Base-by-base conservation (phyloP, 768 basidiomycete genomes). In the Hygrocybe punicea region DNA sequence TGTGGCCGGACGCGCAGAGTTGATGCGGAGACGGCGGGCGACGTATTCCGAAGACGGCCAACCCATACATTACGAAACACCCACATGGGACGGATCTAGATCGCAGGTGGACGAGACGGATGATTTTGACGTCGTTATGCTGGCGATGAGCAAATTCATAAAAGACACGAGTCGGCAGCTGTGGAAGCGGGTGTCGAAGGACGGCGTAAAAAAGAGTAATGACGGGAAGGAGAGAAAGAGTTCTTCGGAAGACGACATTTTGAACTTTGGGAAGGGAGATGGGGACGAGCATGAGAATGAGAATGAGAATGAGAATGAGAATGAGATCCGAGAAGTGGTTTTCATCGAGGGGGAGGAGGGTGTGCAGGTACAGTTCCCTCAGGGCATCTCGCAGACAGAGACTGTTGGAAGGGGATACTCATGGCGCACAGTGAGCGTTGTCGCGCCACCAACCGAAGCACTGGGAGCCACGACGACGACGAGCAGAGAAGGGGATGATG, bases 91-190 rank as follows among this genome's bases (percentile, higher is more conserved):
- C 17, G 45, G 21, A 23, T 29, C 29, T 8, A 29, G 29, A 29
- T 29, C 58, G 58, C 61, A 57, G 50, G 36, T 25, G 40, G 45
- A 17, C 33, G 42, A 39, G 6, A 25, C 16, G 10, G 69, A 70
- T 36, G 67, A 65, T 34, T 53, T 67, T 36, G 81, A 82, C 57
- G 82, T 83, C 65, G 78, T 82, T 17, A 66, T 84, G 42, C 23
- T 78, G 55, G 63, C 69, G 17, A 64, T 86, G 42, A 83, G 83
- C 56, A 79, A 69, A 69, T 68, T 81, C 57, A 67, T 85, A 55
- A 84, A 79, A 66, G 80, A 67, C 34, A 76, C 80, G 16, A 74
- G 83, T 65, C 76, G 70, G 65, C 72, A 71, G 39, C 60, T 84
- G 25, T 84, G 82, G 83, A 76, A 69, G 64, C 78, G 73, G 65